phyloP scores from a whole-genome alignment of 176 grass and related monocot genomes.

The Thinopyrum elongatum region DNA sequence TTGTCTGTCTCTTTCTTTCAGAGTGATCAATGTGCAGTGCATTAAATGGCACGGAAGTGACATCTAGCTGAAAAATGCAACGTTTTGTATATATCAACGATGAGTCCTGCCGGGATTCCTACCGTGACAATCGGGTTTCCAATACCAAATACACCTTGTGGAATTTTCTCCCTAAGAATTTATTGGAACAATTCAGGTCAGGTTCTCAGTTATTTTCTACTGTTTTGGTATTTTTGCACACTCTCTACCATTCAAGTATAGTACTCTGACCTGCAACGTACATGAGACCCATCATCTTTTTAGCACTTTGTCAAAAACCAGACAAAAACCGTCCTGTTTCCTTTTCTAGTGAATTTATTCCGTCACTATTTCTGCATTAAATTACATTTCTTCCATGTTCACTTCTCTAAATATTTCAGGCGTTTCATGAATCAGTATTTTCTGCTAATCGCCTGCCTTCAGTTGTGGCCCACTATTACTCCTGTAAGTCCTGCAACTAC shows the following conservation, averaged over 20 bases:
- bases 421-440: constrained; percentile 99
- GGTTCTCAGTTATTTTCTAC: constrained; percentile 42
- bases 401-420: constrained; percentile 52
- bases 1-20: not conserved
- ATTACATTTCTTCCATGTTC: not conserved
- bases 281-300: not conserved
- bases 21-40: not conserved
- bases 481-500: constrained; percentile 87
- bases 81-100: constrained; percentile 84
- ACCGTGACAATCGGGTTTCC: constrained; percentile 71
- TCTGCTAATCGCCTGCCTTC: constrained; percentile 86
- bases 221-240: not conserved
- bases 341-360: constrained; percentile 2
- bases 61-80: constrained; percentile 46
- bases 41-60: constrained; percentile 26
- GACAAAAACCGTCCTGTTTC: not conserved
- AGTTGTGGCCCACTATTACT: constrained; percentile 83
- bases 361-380: not conserved
- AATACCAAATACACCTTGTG: constrained; percentile 90
- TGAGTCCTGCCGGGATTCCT: constrained; percentile 40
- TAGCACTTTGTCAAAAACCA: constrained; percentile 15
- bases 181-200: constrained; percentile 99
- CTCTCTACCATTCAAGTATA: not conserved
- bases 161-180: constrained; percentile 88
- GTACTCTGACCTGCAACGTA: not conserved